Percentiles rank a stretch among this genome's conserved stretches.
phyloP scores from a whole-genome alignment of 768 basidiomycete genomes.

The Amanita subjunquillea region DNA sequence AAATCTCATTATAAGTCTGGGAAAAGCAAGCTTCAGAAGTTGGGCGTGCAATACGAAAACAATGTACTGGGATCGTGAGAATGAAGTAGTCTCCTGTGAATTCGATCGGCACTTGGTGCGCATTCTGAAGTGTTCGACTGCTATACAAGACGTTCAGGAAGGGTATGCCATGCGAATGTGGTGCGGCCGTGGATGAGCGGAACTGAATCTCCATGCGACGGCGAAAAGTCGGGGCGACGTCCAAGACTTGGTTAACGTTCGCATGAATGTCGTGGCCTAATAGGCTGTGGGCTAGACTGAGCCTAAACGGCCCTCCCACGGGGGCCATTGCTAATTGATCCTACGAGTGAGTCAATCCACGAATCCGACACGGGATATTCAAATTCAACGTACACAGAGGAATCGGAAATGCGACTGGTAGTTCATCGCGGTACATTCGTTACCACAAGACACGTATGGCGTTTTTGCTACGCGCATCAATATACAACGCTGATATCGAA shows the following conservation, averaged over 20 bases:
- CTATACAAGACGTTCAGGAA: background rate
- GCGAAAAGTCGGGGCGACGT: background rate
- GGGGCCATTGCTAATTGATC: background rate
- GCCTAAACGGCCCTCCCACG: background rate
- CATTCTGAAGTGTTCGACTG: background rate
- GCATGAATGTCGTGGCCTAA: background rate
- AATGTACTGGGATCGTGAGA: background rate
- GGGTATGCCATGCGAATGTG: background rate
- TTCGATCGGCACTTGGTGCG: background rate
- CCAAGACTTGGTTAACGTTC: background rate
- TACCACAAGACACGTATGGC: background rate
- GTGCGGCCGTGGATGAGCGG: background rate
- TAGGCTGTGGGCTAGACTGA: background rate
- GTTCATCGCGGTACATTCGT: background rate
- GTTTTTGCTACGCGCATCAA: background rate
- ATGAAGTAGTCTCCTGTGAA: background rate
- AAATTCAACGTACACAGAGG: background rate
- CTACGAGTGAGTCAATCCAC: background rate
- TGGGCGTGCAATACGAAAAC: background rate
- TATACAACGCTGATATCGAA: no score
- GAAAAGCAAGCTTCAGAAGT: background rate
- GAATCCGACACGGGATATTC: background rate
- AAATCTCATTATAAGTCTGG: no score
- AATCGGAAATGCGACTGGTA: background rate
- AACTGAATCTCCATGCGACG: background rate